Conservation (phyloP, 1,139 yeast species). For the Yamadazyma jaroonii region DNA sequence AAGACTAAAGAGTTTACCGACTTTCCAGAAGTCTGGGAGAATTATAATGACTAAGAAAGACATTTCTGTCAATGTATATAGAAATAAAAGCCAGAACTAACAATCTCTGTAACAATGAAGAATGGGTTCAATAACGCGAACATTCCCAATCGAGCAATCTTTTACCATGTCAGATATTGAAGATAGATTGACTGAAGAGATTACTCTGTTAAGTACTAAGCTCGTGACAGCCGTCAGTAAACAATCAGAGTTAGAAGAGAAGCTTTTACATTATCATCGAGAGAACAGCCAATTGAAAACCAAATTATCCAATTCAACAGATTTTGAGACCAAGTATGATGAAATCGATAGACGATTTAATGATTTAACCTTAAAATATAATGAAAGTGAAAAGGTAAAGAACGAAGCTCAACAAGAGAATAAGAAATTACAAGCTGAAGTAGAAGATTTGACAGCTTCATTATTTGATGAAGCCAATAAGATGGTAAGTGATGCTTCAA, state of each 20-base stretch:
- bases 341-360: slow-evolving; percentile 26
- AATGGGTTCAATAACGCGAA: no score
- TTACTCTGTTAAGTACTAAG: slow-evolving; percentile 56
- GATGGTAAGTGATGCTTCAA: slow-evolving; percentile 72
- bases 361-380: slow-evolving; percentile 32
- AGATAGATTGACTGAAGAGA: slow-evolving; percentile 51
- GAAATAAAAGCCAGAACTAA: no score
- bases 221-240: slow-evolving; percentile 60
- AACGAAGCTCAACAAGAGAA: slow-evolving; percentile 58
- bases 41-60: no score
- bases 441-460: slow-evolving; percentile 74
- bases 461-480: slow-evolving; percentile 77
- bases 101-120: no score
- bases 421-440: slow-evolving; percentile 59
- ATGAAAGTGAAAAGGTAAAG: slow-evolving; percentile 32
- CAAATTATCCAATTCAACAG: slow-evolving; percentile 16
- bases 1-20: no score
- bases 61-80: no score
- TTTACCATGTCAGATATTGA: slow-evolving; percentile 6
- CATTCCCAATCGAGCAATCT: no score
- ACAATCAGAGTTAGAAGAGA: slow-evolving; percentile 53
- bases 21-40: no score
- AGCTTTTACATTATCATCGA: slow-evolving; percentile 29
- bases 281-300: slow-evolving; percentile 27
- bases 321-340: slow-evolving; percentile 26